Base-by-base conservation (phyloP, 2,329 filamentous ascomycete species). In the Neonectria magnoliae region DNA sequence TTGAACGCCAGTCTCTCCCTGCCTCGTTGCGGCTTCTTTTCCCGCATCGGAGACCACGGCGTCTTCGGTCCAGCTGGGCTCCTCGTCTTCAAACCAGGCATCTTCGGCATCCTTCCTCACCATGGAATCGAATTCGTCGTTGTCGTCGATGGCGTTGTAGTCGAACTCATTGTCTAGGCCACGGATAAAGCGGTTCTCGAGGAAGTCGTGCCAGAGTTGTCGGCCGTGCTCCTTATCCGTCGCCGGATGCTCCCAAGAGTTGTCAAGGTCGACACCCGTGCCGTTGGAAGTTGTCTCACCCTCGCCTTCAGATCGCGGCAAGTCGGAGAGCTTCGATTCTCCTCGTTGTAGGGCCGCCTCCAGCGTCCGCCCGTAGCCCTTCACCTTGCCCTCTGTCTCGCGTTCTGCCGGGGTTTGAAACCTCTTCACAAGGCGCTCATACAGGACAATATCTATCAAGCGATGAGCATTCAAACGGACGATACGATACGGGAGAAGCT, bases 151-250 rank as follows among this genome's bases (percentile, higher is more conserved):
- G 3, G 68, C 72, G 1, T 73, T 77, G 75, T 97, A 97, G 66
- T 95, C 90, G 72, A 97, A 95, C 52, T 97, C 93, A 1, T 85
- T 83, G 73, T 97, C 94, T 6, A 85, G 85, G 0, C 94, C 94
- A 20, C 84, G 81, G 31, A 97, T 78, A 73, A 97, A 97, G 38
- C 93, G 85, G 71, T 90, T 82, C 36, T 87, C 86, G 81, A 97
- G 88, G 72, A 91, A 92, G 62, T 87, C 87, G 38, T 82, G 81
- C 94, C 94, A 97, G 64, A 88, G 84, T 65, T 85, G 82, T 55
- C 83, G 81, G 0, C 90, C 94, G 51, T 93, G 90, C 57, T 90
- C 88, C 73, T 88, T 90, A 31, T 73, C 67, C 11, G 57, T 45
- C 2, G 70, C 75, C 4, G 65, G 50, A n/a, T 71, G 72, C 45